Evolutionary conservation across 306 rosid species (phyloP), one percentile per base, ranked within the genome.

Genomic region (Acacia acuminata): DNA sequence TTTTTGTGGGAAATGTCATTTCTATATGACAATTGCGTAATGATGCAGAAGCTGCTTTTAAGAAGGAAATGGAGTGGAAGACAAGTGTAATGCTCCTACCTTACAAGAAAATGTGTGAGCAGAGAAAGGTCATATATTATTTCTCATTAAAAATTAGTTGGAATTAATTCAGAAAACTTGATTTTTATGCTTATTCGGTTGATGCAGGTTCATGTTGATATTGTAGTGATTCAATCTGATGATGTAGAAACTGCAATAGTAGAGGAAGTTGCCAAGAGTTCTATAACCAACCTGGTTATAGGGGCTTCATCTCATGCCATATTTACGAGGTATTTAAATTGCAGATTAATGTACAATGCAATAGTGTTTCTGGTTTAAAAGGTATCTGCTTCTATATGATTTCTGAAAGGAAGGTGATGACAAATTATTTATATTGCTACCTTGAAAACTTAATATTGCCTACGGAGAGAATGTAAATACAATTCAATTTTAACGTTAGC

Each of bases 241-340:
- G 92, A 91, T 79, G 91, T 96, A 58, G 90, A 86, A 34, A 71
- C 58, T 78, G 94, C 99, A 75, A 83, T 96, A 58, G 90, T 94
- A 20, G 88, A 89, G 85, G 97, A 91, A 87, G 87, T 92, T 76
- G 82, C 92, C 47, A 91, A 88, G 84, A 84, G 79, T 80, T 79
- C 71, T 17, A 88, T 87, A 78, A 84, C 83, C 60, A 88, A 90
- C 77, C 91, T 96, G 58, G 96, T 96, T 43, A 86, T 96, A 30
- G 99, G 98, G 77, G 91, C 96, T 76, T 88, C 99, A 68, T 90
- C 97, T 44, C 85, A 86, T 32, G 82, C 93, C 84, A 36, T 96
- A 79, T 96, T n/a, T n/a, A n/a, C n/a, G n/a, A n/a, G n/a, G n/a
- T n/a, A n/a, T n/a, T n/a, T n/a, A n/a, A 64, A 70, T 78, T 30